phyloP scores from a whole-genome alignment of 2,329 filamentous ascomycete species.

The Penicillium sp. region DNA sequence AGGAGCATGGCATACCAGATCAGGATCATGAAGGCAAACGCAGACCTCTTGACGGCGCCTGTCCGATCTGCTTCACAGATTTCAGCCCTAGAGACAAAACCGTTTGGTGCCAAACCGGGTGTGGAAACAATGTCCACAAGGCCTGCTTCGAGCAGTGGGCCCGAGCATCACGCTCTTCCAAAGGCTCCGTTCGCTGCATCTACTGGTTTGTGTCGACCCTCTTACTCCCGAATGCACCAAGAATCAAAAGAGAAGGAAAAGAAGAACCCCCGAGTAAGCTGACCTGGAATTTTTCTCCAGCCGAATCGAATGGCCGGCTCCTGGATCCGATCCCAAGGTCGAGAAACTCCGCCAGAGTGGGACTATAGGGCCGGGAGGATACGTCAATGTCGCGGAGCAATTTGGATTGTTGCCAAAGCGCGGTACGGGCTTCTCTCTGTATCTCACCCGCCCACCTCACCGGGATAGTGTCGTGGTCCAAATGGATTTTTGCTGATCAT shows the following conservation, averaged over 20 bases:
- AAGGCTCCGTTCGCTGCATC: slow-evolving; percentile 36
- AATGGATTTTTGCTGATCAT: neutral
- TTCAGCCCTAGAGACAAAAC: slow-evolving; percentile 44
- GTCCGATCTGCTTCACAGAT: slow-evolving; percentile 57
- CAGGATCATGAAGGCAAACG: slow-evolving; percentile 44
- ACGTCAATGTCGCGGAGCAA: slow-evolving; percentile 41
- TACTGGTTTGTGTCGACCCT: slow-evolving; percentile 35
- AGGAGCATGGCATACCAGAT: slow-evolving; percentile 20
- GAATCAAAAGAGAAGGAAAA: too few relatives aligned
- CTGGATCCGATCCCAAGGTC: slow-evolving; percentile 26
- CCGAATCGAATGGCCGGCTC: slow-evolving; percentile 37
- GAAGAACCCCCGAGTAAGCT: neutral
- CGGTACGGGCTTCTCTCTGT: slow-evolving; percentile 27
- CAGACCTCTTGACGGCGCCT: slow-evolving; percentile 57
- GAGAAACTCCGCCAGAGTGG: slow-evolving; percentile 27
- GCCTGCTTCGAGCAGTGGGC: slow-evolving; percentile 53
- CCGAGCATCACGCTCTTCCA: slow-evolving; percentile 23
- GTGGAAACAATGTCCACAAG: slow-evolving; percentile 59
- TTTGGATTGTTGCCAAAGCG: slow-evolving; percentile 37
- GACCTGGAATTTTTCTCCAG: slow-evolving; percentile 18
- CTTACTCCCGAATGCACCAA: neutral
- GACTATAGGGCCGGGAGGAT: slow-evolving; percentile 34
- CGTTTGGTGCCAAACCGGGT: slow-evolving; percentile 55
- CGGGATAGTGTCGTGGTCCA: neutral
- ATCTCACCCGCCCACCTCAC: neutral